Base-by-base conservation (phyloP, 78 protist genomes). In the Emiliania huxleyi region DNA sequence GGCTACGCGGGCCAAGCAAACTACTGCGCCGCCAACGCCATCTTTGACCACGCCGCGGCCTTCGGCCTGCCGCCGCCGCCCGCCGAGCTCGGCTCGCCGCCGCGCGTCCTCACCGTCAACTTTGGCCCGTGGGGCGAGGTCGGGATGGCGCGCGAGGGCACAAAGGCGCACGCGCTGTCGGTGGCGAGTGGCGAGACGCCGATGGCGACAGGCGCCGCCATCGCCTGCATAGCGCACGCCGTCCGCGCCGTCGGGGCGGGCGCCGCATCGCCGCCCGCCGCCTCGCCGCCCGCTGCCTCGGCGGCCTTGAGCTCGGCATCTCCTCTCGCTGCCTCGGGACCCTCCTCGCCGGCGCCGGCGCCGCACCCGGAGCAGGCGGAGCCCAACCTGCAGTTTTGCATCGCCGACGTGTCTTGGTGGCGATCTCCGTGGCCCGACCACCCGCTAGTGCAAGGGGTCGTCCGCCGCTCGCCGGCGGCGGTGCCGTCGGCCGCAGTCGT, bases 81-180 rank as follows among this genome's bases (percentile, higher is more conserved):
- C 33, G 33, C 5, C 26, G 11, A 22, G 33, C 37, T 46, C 56
- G 37, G 29, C 62, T 0, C 22, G 52, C 55, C 56, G 42, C 85
- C 85, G 11, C 48, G 23, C 44, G 21, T 81, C 25, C 38, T 69
- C 23, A 3, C 88, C 25, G 2, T 91, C 93, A 81, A 90, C 12
- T 91, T 81, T 40, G 93, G 93, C 37, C 93, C 93, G 49, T 91
- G 93, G 93, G 93, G 89, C 25, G 93, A 91, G 89, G 89, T 91
- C 11, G 93, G 93, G 40, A 91, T 91, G 93, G 93, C 93, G 46
- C 2, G 40, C 15, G 84, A 75, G 55, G 93, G 93, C 69, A 81
- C 89, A 45, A 91, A 91, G 49, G 93, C 93, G 87, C 46, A 91
- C 89, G 69, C 1, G 37, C 52, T 45, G 22, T 81, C 93, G 42